Evolutionary conservation across 23 red algal species (phyloP).

Genomic region (Pyropia yezoensis): DNA sequence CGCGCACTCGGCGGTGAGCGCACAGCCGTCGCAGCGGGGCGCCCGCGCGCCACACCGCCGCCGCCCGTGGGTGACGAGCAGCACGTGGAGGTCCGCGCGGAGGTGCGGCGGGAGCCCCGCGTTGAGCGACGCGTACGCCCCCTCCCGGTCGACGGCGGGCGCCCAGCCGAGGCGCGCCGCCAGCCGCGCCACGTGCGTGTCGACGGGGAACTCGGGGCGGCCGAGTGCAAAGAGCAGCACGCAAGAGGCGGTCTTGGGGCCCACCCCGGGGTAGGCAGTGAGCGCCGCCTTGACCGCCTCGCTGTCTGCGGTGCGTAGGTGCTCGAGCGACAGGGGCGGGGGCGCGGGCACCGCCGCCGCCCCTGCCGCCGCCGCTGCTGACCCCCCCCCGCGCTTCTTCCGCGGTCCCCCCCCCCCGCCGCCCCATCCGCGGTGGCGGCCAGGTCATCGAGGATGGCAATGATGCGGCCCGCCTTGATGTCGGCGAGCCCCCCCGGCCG

Average conservation of each 20-base stretch:
- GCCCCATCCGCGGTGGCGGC: not conserved
- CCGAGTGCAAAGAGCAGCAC: constrained; percentile 60
- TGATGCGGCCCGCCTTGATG: constrained; percentile 38
- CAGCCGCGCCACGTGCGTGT: constrained; percentile 64
- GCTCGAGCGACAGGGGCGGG: constrained; percentile 25
- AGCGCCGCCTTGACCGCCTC: constrained; percentile 25
- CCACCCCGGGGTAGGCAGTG: constrained; percentile 45
- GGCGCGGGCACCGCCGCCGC: too few relatives aligned
- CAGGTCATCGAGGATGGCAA: constrained; percentile 33
- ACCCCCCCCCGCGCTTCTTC: too few relatives aligned
- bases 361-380: not conserved
- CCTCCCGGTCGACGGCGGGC: constrained; percentile 14
- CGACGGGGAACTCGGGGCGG: constrained; percentile 69
- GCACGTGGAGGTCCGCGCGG: constrained; percentile 48
- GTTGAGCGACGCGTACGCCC: constrained; percentile 44
- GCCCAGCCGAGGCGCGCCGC: constrained; percentile 64
- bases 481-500: constrained; percentile 47
- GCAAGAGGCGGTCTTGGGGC: constrained; percentile 77
- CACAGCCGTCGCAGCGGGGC: constrained; percentile 19
- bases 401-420: too few relatives aligned
- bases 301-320: constrained; percentile 18
- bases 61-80: constrained; percentile 67
- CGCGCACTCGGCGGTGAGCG: constrained; percentile 5
- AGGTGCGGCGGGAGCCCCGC: constrained; percentile 17
- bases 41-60: constrained; percentile 25